phyloP scores from a whole-genome alignment of 257 asterid genomes.

The Solanum paucissectum region DNA sequence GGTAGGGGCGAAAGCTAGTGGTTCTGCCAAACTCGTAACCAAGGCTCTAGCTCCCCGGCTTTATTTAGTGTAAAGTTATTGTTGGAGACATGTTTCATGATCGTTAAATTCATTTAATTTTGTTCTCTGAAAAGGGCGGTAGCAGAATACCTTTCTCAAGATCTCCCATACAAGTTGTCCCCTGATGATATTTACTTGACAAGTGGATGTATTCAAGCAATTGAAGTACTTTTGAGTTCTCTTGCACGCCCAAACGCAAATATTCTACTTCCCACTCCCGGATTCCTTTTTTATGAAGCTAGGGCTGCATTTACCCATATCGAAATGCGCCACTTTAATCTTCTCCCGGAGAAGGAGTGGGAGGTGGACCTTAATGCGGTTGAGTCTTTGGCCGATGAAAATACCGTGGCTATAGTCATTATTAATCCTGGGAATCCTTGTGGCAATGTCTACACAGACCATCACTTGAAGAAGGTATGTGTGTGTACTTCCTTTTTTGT shows the following conservation, averaged over 20 bases:
- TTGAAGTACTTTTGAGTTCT: constrained; percentile 37
- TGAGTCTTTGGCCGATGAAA: constrained; percentile 56
- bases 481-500: not conserved
- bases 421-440: constrained; percentile 74
- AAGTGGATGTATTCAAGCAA: constrained; percentile 54
- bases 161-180: constrained; percentile 49
- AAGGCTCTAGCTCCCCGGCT: too few species aligned
- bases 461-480: constrained; percentile 48
- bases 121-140: constrained; percentile 41
- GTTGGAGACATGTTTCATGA: not conserved
- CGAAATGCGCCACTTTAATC: constrained; percentile 56
- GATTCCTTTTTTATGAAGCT: constrained; percentile 52
- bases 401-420: constrained; percentile 57
- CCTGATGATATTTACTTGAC: constrained; percentile 46
- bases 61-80: not conserved
- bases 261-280: constrained; percentile 55
- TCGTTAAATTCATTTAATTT: not conserved
- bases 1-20: not conserved
- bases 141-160: constrained; percentile 70
- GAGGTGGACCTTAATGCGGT: constrained; percentile 51
- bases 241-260: constrained; percentile 54
- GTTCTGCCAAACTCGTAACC: too few species aligned
- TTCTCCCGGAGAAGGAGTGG: constrained; percentile 49
- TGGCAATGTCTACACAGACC: constrained; percentile 44
- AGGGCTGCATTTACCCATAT: constrained; percentile 38